phyloP scores from a whole-genome alignment of 805 yeast genomes.

The Pichia exigua region DNA sequence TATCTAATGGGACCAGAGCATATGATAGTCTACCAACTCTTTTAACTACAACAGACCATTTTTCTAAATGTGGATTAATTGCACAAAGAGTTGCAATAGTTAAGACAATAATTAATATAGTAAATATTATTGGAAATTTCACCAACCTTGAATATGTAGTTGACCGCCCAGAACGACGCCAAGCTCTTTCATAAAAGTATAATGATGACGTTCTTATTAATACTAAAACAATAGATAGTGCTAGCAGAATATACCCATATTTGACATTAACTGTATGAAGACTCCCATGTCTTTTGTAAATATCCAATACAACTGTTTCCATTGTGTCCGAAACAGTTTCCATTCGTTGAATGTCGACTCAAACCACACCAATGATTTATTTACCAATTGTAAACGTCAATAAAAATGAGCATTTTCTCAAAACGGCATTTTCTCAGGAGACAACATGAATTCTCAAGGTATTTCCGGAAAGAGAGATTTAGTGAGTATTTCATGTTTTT shows the following conservation, averaged over 20 bases:
- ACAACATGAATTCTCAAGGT: not conserved
- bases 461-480: not conserved
- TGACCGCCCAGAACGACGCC: conserved; percentile 35
- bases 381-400: not conserved
- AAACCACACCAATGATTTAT: not conserved
- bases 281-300: conserved; percentile 37
- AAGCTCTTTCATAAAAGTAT: conserved; percentile 26
- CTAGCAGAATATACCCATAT: conserved; percentile 50
- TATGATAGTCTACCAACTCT: conserved; percentile 58
- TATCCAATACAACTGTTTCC: not conserved
- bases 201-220: conserved; percentile 29
- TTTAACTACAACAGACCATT: conserved; percentile 36
- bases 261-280: conserved; percentile 50
- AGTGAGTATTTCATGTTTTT: too few relatives aligned
- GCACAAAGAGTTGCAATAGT: not conserved
- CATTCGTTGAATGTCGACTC: not conserved
- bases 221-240: conserved; percentile 35
- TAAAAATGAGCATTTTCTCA: not conserved
- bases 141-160: conserved; percentile 28
- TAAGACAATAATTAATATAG: not conserved
- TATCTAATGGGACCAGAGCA: conserved; percentile 48
- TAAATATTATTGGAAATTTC: conserved; percentile 11
- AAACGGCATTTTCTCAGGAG: not conserved
- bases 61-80: conserved; percentile 26
- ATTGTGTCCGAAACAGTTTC: not conserved